Base-by-base conservation (phyloP, 768 basidiomycete genomes). In the Lenzites betulinus region DNA sequence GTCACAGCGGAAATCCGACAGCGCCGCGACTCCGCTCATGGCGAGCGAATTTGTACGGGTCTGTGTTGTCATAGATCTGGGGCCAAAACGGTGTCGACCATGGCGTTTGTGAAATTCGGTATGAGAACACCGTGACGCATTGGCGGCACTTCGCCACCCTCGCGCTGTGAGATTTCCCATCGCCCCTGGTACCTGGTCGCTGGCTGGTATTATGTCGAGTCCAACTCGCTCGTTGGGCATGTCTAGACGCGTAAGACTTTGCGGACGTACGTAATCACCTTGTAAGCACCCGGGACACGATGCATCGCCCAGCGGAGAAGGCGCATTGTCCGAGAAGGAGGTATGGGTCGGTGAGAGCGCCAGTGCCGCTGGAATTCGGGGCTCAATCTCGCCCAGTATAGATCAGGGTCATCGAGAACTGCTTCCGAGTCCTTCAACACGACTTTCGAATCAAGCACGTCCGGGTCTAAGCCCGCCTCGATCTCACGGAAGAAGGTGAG, bases 361-460 rank as follows among this genome's bases (percentile, higher is more conserved):
- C 54, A 55, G 3, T 18, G 22, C 1, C 7, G 3, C 16, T 55
- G 54, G 15, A 25, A 7, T 2, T 39, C 44, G 16, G 43, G 44
- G 25, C 15, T n/a, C 12, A 49, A 20, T 12, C 22, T 18, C 22
- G 48, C 36, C 56, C 56, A 58, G 38, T 58, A 58, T n/a, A 51
- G 30, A 9, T 50, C 23, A 2, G 48, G 42, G 36, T 43, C 23
- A 25, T 51, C 56, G 0, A 50, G 20, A 41, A 25, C 20, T 15
- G 28, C 41, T 4, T 35, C 18, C 1, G 23, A 30, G 7, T 9
- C 18, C 35, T 55, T 20, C 33, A 47, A 13, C 6, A 30, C 11
- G 1, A 55, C 35, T 3, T 12, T 15, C 5, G 23, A 36, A 18
- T 55, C 22, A n/a, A 47, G 33, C 7, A 18, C 9, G 2, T 23